These are phyloP conservation scores for Penstemon eatonii DNA, from an alignment of 257 asterid genomes.

Conservation along the genomic window DNA sequence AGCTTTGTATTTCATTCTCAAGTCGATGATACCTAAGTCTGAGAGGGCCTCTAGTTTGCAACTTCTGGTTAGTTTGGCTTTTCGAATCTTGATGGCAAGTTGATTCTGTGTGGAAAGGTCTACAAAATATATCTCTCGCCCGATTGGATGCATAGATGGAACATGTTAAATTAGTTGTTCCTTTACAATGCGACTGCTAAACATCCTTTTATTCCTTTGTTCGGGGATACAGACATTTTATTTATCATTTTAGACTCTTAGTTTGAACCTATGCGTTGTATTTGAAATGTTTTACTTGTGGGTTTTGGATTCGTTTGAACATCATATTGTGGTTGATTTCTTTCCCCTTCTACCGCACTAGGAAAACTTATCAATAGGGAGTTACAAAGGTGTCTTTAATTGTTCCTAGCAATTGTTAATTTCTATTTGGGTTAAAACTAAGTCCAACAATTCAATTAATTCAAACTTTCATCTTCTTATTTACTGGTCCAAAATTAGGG, in stretches of 20 bases:
- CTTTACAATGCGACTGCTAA: constrained; percentile 14
- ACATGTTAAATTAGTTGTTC: constrained; percentile 33
- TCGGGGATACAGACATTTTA: constrained; percentile 5
- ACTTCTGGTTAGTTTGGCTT: constrained; percentile 6
- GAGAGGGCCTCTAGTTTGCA: neutral
- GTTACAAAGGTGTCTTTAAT: too few species aligned
- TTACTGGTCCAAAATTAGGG: too few species aligned
- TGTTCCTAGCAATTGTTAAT: too few species aligned
- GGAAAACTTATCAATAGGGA: too few species aligned
- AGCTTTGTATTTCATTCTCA: constrained; percentile 90
- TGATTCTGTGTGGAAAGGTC: constrained; percentile 10
- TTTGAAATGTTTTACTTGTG: too few species aligned
- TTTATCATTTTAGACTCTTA: constrained; percentile 14
- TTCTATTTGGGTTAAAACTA: too few species aligned
- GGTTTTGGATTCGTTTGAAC: too few species aligned
- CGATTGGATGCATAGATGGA: constrained; percentile 31
- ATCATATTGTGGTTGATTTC: too few species aligned
- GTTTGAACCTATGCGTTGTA: constrained; percentile 21
- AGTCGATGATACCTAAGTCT: constrained; percentile 63
- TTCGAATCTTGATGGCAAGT: constrained; percentile 1
- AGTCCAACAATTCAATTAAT: too few species aligned
- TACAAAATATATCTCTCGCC: constrained; percentile 18
- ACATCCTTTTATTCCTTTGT: constrained; percentile 8
- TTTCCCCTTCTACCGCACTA: too few species aligned
- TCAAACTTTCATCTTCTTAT: too few species aligned